Evolutionary conservation across 192 early-diverging fungal genomes (phyloP), one percentile per base, ranked within the genome.

Genomic region (Cladochytrium replicatum): DNA sequence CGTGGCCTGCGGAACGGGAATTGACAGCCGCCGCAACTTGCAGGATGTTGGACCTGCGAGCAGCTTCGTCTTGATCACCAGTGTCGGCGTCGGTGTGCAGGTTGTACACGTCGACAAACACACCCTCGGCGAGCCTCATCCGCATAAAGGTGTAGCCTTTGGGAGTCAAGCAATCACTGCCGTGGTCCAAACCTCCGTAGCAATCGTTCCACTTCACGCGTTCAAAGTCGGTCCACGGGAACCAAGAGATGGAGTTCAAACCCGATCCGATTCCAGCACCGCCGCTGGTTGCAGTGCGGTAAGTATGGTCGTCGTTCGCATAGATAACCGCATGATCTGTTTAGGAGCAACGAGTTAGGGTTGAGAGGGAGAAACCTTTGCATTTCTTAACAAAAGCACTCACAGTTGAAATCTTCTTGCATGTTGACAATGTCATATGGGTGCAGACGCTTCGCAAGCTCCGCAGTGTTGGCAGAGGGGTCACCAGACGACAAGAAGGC

Each of bases 91-190:
- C 48, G 0, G 52, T 55, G 41, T 57, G 55, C 23, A 57, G 50
- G 41, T 57, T 57, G 51, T 55, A 55, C 23, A 55, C 37, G 51
- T 55, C 49, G 7, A 55, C 37, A 25, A 26, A 26, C 15, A 27
- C 45, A 13, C 52, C 51, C 6, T 2, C 5, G n/a, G 28, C 1
- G 4, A 55, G 29, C 9, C 23, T 17, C 24, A 55, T 3, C 0
- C 48, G 31, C 30, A 55, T 54, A 38, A 54, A 55, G 9, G 32
- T 54, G 51, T 15, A 55, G 6, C 54, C 54, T 26, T 55, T 55
- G 32, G 54, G 54, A 52, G 51, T 55, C 21, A 55, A 26, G 29
- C 51, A 55, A 26, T 55, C 54, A 2, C 50, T 24, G 31, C 40
- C 54, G 51, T 52, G 6, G n/a, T n/a, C n/a, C n/a, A n/a, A n/a